A percentile compares a stretch with the other conserved stretches of the same genome.
Evolutionary conservation across 495 filamentous ascomycete genomes (phyloP).

Genomic region (Lichina pygmaea): DNA sequence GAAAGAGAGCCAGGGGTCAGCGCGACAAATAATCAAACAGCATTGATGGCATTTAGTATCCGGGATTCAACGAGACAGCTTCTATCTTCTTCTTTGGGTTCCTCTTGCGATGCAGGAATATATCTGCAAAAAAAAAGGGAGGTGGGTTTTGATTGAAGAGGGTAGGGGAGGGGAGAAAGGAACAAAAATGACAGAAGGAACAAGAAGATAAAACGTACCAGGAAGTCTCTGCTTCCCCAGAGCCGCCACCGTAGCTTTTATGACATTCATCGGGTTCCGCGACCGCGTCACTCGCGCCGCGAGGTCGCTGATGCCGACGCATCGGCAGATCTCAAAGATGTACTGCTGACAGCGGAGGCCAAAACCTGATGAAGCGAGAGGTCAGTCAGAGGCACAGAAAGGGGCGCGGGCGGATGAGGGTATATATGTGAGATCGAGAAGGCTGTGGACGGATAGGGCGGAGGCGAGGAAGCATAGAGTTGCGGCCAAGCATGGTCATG

Average conservation of each 20-base stretch:
- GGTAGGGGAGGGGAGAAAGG: too few relatives aligned
- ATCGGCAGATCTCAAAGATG: slow-evolving; percentile 77
- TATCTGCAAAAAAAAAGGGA: too few relatives aligned
- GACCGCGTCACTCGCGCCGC: slow-evolving; percentile 50
- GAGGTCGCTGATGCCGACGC: slow-evolving; percentile 62
- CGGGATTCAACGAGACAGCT: too few relatives aligned
- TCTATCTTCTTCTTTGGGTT: too few relatives aligned
- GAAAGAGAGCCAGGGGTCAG: too few relatives aligned
- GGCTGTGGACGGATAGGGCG: background rate
- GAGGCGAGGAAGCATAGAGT: background rate
- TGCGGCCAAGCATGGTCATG: background rate
- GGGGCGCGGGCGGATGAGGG: background rate
- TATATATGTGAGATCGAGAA: background rate
- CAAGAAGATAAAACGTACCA: background rate
- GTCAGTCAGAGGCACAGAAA: slow-evolving; percentile 1
- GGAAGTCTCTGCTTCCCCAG: slow-evolving; percentile 60
- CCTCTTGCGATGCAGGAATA: too few relatives aligned
- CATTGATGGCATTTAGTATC: too few relatives aligned
- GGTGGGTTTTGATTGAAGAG: background rate
- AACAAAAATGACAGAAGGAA: background rate
- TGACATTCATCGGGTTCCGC: slow-evolving; percentile 85
- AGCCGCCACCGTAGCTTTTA: slow-evolving; percentile 70
- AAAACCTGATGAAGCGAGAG: slow-evolving; percentile 31
- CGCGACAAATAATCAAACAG: too few relatives aligned
- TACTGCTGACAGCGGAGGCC: slow-evolving; percentile 71